phyloP scores from a whole-genome alignment of 371 early-diverging fungal genomes.

The Mucor velutinosus region DNA sequence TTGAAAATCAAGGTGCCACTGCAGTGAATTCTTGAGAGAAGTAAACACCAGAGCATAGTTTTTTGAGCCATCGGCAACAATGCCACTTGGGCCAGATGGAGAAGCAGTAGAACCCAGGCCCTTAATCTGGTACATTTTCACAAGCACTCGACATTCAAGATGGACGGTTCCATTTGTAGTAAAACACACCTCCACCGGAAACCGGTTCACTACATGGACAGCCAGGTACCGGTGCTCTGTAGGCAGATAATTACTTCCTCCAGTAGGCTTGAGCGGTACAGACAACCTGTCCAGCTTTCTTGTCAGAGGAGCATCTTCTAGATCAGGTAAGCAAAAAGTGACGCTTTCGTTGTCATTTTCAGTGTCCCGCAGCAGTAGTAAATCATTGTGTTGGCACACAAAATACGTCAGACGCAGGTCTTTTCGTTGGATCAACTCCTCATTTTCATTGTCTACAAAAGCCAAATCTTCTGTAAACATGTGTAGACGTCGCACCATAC shows the following conservation, averaged over 20 bases:
- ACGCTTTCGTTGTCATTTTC: background rate
- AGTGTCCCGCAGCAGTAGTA: background rate
- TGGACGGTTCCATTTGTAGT: background rate
- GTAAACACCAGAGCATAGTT: background rate
- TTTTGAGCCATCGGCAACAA: background rate
- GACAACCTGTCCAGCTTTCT: background rate
- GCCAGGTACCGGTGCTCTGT: background rate
- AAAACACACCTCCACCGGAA: background rate
- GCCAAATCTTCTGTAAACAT: conserved; percentile 5
- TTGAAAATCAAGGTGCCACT: background rate
- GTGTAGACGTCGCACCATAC: background rate
- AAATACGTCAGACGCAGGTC: background rate
- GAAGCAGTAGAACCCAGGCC: background rate
- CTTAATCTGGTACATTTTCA: background rate
- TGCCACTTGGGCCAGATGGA: too few relatives aligned
- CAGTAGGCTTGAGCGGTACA: background rate
- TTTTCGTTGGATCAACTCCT: background rate
- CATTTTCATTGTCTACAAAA: background rate
- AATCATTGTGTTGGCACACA: background rate
- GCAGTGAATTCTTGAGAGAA: background rate
- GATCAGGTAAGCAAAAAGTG: background rate
- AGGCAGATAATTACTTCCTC: background rate
- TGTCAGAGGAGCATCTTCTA: background rate
- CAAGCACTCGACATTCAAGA: conserved; percentile 2
- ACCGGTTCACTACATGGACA: background rate